Conservation (phyloP, 1,284 basidiomycete genomes). For the Trichosporon ovoides region DNA sequence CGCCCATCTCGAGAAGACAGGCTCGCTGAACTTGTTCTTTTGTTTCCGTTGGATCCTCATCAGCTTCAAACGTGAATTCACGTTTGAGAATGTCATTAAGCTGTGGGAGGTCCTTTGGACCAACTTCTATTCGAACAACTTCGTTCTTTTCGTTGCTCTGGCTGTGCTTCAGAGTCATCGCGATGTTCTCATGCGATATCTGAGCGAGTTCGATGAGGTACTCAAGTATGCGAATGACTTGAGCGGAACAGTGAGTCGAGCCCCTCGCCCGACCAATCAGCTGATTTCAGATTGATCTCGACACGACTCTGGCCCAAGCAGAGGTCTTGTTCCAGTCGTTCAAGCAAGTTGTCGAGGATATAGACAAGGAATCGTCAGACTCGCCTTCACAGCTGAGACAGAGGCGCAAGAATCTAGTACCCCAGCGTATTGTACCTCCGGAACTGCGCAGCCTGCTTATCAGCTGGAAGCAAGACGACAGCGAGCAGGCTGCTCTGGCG, state of each 20-base stretch:
- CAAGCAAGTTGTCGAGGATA: slow-evolving; percentile 65
- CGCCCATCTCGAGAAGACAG: slow-evolving; percentile 76
- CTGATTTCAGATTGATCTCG: slow-evolving; percentile 64
- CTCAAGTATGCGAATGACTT: slow-evolving; percentile 93
- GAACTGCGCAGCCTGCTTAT: slow-evolving; percentile 19
- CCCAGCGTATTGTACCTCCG: slow-evolving; percentile 8
- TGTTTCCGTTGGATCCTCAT: slow-evolving; percentile 82
- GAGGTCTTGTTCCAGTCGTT: slow-evolving; percentile 75
- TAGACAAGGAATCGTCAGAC: slow-evolving; percentile 53
- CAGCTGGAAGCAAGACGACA: slow-evolving; percentile 14
- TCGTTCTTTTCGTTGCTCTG: slow-evolving; percentile 90
- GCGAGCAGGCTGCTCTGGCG: neutral
- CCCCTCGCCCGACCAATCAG: neutral
- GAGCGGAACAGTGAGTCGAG: slow-evolving; percentile 62
- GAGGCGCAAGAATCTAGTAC: neutral
- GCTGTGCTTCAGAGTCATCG: slow-evolving; percentile 90
- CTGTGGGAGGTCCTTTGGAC: slow-evolving; percentile 97
- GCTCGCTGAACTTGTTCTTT: slow-evolving; percentile 92
- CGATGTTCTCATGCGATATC: slow-evolving; percentile 86
- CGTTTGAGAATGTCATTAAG: slow-evolving; percentile 77
- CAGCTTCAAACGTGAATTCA: slow-evolving; percentile 90
- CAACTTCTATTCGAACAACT: slow-evolving; percentile 76
- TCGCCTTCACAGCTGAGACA: neutral
- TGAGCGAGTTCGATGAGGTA: slow-evolving; percentile 65
- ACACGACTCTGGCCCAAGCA: slow-evolving; percentile 83